Conservation (phyloP, 2,329 filamentous ascomycete species). For the Penicillium brevicompactum region DNA sequence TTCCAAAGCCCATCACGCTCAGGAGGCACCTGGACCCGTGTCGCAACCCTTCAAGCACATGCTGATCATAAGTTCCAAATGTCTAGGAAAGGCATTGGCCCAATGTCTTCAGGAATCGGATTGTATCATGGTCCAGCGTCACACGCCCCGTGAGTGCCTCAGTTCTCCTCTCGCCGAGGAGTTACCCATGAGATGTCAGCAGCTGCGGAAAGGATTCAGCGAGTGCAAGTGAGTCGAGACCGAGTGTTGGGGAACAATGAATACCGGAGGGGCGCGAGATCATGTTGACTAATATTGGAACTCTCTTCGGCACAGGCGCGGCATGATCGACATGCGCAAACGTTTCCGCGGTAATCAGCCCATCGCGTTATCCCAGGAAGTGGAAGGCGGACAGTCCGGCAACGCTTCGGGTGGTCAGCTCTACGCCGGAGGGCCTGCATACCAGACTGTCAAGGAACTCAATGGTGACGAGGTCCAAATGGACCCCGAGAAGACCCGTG, state of each 20-base stretch:
- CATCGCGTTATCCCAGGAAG: slow-evolving; percentile 67
- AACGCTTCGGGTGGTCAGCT: slow-evolving; percentile 62
- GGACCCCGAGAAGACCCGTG: slow-evolving; percentile 52
- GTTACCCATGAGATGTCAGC: slow-evolving; percentile 85
- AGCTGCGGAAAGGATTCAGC: slow-evolving; percentile 88
- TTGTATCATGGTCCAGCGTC: slow-evolving; percentile 90
- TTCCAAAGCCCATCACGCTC: neutral
- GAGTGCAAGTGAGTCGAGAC: slow-evolving; percentile 71
- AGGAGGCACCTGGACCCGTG: neutral
- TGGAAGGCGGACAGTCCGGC: slow-evolving; percentile 53
- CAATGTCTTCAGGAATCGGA: slow-evolving; percentile 95
- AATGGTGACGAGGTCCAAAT: slow-evolving; percentile 65
- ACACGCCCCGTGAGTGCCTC: slow-evolving; percentile 85
- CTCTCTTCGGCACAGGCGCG: slow-evolving; percentile 55
- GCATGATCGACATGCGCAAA: slow-evolving; percentile 98
- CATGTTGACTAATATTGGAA: slow-evolving; percentile 6
- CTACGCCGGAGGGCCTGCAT: slow-evolving; percentile 76
- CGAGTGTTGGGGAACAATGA: neutral
- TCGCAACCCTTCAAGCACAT: slow-evolving; percentile 8
- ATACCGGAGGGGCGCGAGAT: neutral
- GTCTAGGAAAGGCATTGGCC: slow-evolving; percentile 81
- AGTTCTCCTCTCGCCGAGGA: slow-evolving; percentile 77
- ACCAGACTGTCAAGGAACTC: slow-evolving; percentile 66
- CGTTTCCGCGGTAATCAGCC: slow-evolving; percentile 94
- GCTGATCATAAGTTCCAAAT: slow-evolving; percentile 19